A percentile compares a stretch with the other conserved stretches of the same genome.
Evolutionary conservation across 257 asterid genomes (phyloP).

Genomic region (Phtheirospermum japonicum): DNA sequence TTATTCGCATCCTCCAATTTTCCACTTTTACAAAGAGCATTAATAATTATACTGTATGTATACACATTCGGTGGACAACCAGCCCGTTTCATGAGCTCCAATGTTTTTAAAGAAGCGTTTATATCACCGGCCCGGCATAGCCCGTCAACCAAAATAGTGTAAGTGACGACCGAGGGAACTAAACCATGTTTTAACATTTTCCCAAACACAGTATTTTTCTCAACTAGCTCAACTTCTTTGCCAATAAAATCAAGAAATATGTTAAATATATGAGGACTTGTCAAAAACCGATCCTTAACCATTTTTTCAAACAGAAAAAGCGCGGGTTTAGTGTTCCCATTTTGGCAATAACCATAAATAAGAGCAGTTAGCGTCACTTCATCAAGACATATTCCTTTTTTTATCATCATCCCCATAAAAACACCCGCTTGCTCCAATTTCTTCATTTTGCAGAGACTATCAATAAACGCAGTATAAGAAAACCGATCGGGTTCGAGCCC

Average conservation of each 20-base stretch:
- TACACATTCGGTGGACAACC: constrained; percentile 39
- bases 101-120: constrained; percentile 20
- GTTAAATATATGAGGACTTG: constrained; percentile 36
- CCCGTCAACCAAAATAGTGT: constrained; percentile 38
- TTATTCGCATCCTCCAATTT: constrained; percentile 32
- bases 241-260: constrained; percentile 35
- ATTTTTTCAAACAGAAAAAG: constrained; percentile 28
- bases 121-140: constrained; percentile 34
- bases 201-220: constrained; percentile 37
- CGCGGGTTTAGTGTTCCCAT: constrained; percentile 23
- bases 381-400: constrained; percentile 38
- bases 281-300: constrained; percentile 25
- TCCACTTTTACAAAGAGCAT: constrained; percentile 34
- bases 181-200: constrained; percentile 43
- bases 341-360: constrained; percentile 36
- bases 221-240: constrained; percentile 32
- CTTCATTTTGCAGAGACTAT: constrained; percentile 37
- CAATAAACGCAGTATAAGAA: constrained; percentile 44
- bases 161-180: constrained; percentile 44
- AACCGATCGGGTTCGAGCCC: constrained; percentile 37
- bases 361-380: constrained; percentile 45
- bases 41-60: constrained; percentile 31
- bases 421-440: constrained; percentile 31
- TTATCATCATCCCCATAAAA: constrained; percentile 34
- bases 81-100: constrained; percentile 34